Base-by-base conservation (phyloP, 2,329 filamentous ascomycete species). In the Setomelanomma holmii region DNA sequence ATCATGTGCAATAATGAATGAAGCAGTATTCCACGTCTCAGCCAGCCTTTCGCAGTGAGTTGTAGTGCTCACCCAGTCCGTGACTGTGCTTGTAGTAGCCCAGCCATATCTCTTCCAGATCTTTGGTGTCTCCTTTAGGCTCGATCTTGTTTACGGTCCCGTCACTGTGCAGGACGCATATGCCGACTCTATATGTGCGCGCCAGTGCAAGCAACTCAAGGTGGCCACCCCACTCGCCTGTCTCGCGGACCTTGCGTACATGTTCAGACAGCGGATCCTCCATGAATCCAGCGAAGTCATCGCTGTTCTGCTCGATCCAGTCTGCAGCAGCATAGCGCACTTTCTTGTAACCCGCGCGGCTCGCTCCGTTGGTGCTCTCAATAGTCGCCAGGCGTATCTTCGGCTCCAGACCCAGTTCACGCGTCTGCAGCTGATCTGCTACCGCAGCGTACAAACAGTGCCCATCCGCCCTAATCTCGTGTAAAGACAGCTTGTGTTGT, bases 11-110 rank as follows among this genome's bases (percentile, higher is more conserved):
- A n/a, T n/a, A n/a, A n/a, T n/a, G n/a, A n/a, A n/a, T n/a, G n/a
- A n/a, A n/a, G n/a, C n/a, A n/a, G n/a, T n/a, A n/a, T n/a, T n/a
- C n/a, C n/a, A n/a, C 27, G 6, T 17, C 47, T 73, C 67, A 74
- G 50, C 57, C 54, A 20, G 45, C 54, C 49, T 73, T 79, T 38
- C 79, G 69, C 71, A 99, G 76, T 46, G 93, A 96, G 73, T 99
- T 99, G 77, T 99, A 99, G 77, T 99, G 95, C 79, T 98, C 95
- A 11, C 95, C 95, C 43, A 99, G 79, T 1, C 93, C 93, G 74
- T 96, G 98, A 42, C 90, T 91, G 78, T 97, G 92, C 66, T 90
- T 84, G 76, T 98, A 98, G 75, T 98, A 99, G 30, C 92, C 93
- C 75, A 99, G 75, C 93, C 95, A 98, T 44, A 96, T 82, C 61